Evolutionary conservation across 2,329 filamentous ascomycete genomes (phyloP).

Genomic region (Cladosporium phlei): DNA sequence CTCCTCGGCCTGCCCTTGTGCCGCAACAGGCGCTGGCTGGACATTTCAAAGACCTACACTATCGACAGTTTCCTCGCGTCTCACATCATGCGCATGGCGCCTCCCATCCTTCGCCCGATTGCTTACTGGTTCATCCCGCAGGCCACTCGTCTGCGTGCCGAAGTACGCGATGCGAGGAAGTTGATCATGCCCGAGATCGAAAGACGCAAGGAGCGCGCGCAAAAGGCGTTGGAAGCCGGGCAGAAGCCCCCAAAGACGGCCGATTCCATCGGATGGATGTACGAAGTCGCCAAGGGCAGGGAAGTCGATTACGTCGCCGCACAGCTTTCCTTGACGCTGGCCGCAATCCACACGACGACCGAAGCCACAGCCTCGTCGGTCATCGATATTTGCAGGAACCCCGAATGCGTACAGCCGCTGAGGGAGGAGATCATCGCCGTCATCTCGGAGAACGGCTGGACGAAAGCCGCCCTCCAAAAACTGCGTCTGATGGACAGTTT

Average conservation of each 20-base stretch:
- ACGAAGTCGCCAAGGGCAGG: slow-evolving; percentile 21
- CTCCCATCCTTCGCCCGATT: slow-evolving; percentile 32
- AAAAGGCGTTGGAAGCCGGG: slow-evolving; percentile 19
- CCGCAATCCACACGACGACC: slow-evolving; percentile 27
- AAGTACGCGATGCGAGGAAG: slow-evolving; percentile 29
- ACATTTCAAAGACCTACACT: slow-evolving; percentile 32
- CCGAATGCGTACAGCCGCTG: slow-evolving; percentile 25
- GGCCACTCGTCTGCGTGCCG: slow-evolving; percentile 30
- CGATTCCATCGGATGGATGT: slow-evolving; percentile 28
- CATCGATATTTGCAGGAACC: slow-evolving; percentile 21
- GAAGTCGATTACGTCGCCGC: slow-evolving; percentile 18
- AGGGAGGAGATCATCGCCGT: slow-evolving; percentile 26
- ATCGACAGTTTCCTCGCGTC: slow-evolving; percentile 33
- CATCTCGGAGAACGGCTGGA: slow-evolving; percentile 26
- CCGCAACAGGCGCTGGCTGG: slow-evolving; percentile 37
- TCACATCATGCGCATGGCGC: slow-evolving; percentile 32
- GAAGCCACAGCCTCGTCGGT: slow-evolving; percentile 25
- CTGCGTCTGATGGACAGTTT: slow-evolving; percentile 32
- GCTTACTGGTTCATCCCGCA: slow-evolving; percentile 34
- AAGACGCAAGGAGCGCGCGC: slow-evolving; percentile 23
- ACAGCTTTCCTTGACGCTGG: slow-evolving; percentile 22
- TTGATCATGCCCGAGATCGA: slow-evolving; percentile 34
- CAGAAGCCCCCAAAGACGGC: slow-evolving; percentile 19
- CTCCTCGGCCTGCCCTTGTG: slow-evolving; percentile 37
- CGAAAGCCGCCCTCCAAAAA: slow-evolving; percentile 27